These are phyloP conservation scores for Colletotrichum scovillei DNA, from an alignment of 2,329 filamentous ascomycete species.

Conservation along the genomic window DNA sequence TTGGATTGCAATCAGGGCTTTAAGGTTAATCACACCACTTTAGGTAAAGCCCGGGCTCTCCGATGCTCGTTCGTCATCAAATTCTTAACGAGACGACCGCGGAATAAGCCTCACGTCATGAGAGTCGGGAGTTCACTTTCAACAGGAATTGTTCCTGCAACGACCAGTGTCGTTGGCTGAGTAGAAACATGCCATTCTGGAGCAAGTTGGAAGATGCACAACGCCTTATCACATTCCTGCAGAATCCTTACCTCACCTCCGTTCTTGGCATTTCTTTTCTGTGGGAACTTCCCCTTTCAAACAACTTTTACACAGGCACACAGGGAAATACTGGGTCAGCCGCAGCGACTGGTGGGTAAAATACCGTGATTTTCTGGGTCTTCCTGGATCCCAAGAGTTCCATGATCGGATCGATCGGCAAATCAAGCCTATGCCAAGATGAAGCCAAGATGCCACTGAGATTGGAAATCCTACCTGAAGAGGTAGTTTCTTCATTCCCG, in stretches of 20 bases:
- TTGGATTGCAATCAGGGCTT: constrained; percentile 10
- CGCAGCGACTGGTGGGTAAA: constrained; percentile 9
- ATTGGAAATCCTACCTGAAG: constrained; percentile 3
- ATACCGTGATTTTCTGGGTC: not conserved
- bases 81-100: not conserved
- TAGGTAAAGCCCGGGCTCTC: not conserved
- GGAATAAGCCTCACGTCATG: not conserved
- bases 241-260: not conserved
- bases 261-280: not conserved
- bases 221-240: not conserved
- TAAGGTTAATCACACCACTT: constrained; percentile 19
- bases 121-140: not conserved
- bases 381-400: constrained; percentile 2
- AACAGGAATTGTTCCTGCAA: not conserved
- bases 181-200: not conserved
- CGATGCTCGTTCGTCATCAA: not conserved
- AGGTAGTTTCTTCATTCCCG: not conserved
- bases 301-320: not conserved
- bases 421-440: constrained; percentile 28
- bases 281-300: not conserved
- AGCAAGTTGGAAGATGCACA: not conserved
- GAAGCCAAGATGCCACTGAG: constrained; percentile 26
- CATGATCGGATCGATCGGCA: constrained; percentile 33
- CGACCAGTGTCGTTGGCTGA: not conserved
- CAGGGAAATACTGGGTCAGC: not conserved